Conservation (phyloP, 495 filamentous ascomycete genomes). For the Penicillium dipodomyicola region DNA sequence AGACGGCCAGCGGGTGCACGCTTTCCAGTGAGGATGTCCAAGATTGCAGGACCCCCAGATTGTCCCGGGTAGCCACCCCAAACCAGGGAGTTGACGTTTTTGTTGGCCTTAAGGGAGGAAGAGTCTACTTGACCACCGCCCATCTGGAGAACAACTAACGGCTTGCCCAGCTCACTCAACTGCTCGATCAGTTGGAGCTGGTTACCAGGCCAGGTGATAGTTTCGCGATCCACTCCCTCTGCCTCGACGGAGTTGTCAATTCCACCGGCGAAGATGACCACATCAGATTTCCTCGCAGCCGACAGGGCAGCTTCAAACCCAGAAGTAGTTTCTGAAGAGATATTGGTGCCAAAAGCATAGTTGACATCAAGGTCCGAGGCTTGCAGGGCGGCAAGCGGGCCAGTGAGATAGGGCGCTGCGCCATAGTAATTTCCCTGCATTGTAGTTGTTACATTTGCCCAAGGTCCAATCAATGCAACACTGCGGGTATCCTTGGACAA, state of each 20-base stretch:
- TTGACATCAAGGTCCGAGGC: constrained; percentile 42
- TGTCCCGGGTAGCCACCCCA: constrained; percentile 64
- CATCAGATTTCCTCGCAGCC: constrained; percentile 52
- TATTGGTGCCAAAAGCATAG: constrained; percentile 46
- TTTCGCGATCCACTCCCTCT: constrained; percentile 53
- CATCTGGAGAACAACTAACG: constrained; percentile 57
- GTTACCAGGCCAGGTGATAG: constrained; percentile 57
- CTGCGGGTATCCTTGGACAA: constrained; percentile 38
- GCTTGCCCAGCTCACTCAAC: constrained; percentile 50
- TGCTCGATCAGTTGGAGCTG: constrained; percentile 55
- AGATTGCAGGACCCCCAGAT: constrained; percentile 52
- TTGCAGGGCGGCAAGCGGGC: constrained; percentile 50
- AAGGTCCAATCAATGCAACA: constrained; percentile 58
- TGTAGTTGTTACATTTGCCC: constrained; percentile 57
- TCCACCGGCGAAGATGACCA: constrained; percentile 56
- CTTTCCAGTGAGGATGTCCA: constrained; percentile 54
- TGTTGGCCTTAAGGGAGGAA: constrained; percentile 48
- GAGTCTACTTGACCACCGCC: constrained; percentile 59
- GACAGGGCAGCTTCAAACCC: constrained; percentile 42
- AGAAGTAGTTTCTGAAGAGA: constrained; percentile 39
- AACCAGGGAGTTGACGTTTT: constrained; percentile 51
- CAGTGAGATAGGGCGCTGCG: constrained; percentile 54
- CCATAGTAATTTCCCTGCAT: constrained; percentile 63
- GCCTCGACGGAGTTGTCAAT: constrained; percentile 57
- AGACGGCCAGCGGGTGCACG: constrained; percentile 57